phyloP scores from a whole-genome alignment of 2,329 filamentous ascomycete species.

The Didymella exigua region DNA sequence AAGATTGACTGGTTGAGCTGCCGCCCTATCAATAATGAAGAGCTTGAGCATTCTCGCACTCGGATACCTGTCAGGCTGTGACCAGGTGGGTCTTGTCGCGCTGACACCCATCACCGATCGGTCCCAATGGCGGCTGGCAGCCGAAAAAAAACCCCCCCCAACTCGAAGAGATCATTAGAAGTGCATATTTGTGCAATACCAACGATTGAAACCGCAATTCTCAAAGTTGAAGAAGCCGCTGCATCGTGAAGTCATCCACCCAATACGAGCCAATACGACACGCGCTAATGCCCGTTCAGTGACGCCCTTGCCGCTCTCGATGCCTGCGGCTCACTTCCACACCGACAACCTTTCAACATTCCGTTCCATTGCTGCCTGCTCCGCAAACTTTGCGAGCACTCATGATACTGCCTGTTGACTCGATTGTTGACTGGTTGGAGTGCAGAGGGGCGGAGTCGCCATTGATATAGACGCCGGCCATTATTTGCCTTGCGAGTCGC shows the following conservation, averaged over 20 bases:
- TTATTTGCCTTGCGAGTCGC: slow-evolving; percentile 3
- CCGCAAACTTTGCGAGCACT: neutral
- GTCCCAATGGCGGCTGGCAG: neutral
- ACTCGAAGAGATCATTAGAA: no score
- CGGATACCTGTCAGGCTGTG: no score
- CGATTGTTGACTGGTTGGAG: slow-evolving; percentile 23
- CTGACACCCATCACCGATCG: neutral
- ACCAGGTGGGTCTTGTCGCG: neutral
- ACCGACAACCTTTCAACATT: slow-evolving; percentile 9
- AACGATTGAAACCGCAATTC: neutral
- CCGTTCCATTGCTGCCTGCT: slow-evolving; percentile 8
- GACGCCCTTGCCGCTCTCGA: neutral
- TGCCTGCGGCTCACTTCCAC: slow-evolving; percentile 12
- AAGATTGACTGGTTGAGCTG: no score
- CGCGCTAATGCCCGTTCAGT: slow-evolving; percentile 10
- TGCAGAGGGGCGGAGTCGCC: slow-evolving; percentile 30
- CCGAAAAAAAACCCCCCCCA: neutral
- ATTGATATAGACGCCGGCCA: slow-evolving; percentile 17
- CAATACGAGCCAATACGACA: slow-evolving; percentile 3
- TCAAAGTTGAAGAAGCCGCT: neutral
- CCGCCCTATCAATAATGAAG: no score
- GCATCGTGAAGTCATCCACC: slow-evolving; percentile 5
- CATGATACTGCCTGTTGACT: slow-evolving; percentile 23
- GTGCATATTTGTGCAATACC: neutral
- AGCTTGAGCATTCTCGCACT: neutral